Conservation (phyloP, 441 rosid species). For the Pelargonium fulgidum region DNA sequence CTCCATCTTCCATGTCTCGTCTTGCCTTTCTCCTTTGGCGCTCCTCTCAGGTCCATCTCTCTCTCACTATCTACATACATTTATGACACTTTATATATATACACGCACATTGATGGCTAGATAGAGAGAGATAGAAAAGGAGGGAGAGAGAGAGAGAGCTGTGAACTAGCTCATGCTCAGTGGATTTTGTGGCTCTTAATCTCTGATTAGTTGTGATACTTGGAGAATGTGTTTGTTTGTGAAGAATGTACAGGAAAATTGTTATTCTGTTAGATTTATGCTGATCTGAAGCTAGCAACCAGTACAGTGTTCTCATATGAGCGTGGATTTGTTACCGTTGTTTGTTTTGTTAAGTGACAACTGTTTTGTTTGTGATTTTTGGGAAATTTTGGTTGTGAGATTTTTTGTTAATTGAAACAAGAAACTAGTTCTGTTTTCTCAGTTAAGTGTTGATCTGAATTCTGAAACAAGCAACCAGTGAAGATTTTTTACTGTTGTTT, state of each 20-base stretch:
- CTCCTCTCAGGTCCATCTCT: not conserved
- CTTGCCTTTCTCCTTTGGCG: conserved; percentile 48
- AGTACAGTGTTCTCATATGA: not conserved
- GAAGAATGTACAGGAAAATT: not conserved
- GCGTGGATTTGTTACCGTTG: too few relatives aligned
- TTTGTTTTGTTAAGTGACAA: too few relatives aligned
- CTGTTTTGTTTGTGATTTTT: too few relatives aligned
- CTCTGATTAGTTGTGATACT: not conserved
- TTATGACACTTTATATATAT: not conserved
- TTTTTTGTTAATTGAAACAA: too few relatives aligned
- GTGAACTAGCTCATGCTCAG: not conserved
- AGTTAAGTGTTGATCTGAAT: too few relatives aligned
- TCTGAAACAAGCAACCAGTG: too few relatives aligned
- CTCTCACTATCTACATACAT: not conserved
- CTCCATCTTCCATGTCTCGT: conserved; percentile 49
- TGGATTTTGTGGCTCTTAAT: not conserved
- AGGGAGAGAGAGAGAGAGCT: not conserved
- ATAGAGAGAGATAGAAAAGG: too few relatives aligned
- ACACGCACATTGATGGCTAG: not conserved
- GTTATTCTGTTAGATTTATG: not conserved
- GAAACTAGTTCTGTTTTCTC: too few relatives aligned
- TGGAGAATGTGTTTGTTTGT: not conserved
- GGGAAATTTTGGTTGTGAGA: too few relatives aligned
- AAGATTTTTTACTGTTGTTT: too few relatives aligned
- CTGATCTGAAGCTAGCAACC: not conserved